Percentiles rank a stretch among this genome's conserved stretches.
Evolutionary conservation across 2,329 filamentous ascomycete genomes (phyloP).

Genomic region (Alternaria gaisen): DNA sequence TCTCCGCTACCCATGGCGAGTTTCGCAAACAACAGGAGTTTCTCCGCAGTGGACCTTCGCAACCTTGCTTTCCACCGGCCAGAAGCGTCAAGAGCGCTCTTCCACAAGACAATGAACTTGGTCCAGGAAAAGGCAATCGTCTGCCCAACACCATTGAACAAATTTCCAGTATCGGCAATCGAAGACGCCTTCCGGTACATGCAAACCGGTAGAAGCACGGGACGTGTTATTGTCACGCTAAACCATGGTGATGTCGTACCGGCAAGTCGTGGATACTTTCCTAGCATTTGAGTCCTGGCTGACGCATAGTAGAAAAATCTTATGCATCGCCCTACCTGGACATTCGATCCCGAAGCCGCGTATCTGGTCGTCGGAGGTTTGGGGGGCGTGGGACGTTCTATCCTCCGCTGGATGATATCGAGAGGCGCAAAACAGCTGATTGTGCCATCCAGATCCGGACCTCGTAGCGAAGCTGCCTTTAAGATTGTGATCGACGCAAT

Average conservation of each 20-base stretch:
- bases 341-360: slow-evolving; percentile 11
- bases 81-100: background rate
- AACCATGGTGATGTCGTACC: background rate
- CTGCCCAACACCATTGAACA: too few species aligned
- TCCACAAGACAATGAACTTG: slow-evolving; percentile 17
- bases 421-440: slow-evolving; percentile 24
- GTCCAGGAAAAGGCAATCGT: background rate
- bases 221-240: too few species aligned
- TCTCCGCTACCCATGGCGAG: background rate
- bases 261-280: slow-evolving; percentile 4
- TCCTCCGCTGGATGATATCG: slow-evolving; percentile 21
- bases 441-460: slow-evolving; percentile 29
- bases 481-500: background rate
- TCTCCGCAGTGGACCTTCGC: slow-evolving; percentile 21
- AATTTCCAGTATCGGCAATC: too few species aligned
- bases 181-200: too few species aligned
- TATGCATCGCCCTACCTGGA: too few species aligned
- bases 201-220: too few species aligned
- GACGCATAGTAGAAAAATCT: too few species aligned
- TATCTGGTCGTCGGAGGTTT: slow-evolving; percentile 33
- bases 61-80: slow-evolving; percentile 9
- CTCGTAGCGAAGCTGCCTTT: background rate
- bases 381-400: slow-evolving; percentile 30
- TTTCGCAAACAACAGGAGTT: slow-evolving; percentile 19
- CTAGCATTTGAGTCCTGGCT: too few species aligned